Base-by-base conservation (phyloP, 371 early-diverging fungal species). In the Smittium culicis region DNA sequence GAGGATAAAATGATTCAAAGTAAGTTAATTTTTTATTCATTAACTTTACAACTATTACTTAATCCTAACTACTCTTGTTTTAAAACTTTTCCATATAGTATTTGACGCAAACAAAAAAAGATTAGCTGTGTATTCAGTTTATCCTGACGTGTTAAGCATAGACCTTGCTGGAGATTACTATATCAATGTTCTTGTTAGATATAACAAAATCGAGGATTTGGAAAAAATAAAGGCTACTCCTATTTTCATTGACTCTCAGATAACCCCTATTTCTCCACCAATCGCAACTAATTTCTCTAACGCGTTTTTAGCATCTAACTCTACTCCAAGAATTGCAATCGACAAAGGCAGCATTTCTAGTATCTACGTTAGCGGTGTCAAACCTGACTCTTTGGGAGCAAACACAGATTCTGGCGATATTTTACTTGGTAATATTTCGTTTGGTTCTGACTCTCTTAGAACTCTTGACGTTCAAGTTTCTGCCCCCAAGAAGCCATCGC, bases 131-230 rank as follows among this genome's bases (percentile, higher is more conserved):
- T 79, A 88, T 35, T 91, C 89, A 75, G 83, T 89, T 25, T 92
- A 90, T 73, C 74, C 88, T 31, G 86, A 86, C 65, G 69, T 72
- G 1, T 72, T 88, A 64, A 86, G 86, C 66, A 71, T 93, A n/a
- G 74, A 79, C 32, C 76, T 70, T 68, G 87, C 90, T 78, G 95
- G 96, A 20, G 92, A 89, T 35, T 94, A 94, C 72, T 83, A 82
- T 2, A 77, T 92, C 56, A 85, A 84, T 59, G 86, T 85, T 59
- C 93, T 91, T 73, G 69, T 96, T 27, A 81, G 86, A 27, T 86
- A 88, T 17, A 81, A 84, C 65, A 77, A 79, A 20, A 78, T 88
- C 35, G 81, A 80, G 61, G 75, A 83, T 1, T 79, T 95, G 35
- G 90, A 91, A 28, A 85, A 86, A 61, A 77, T 92, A 27, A 84